phyloP scores from a whole-genome alignment of 73 alveolate genomes.

The Tetrahymena borealis region DNA sequence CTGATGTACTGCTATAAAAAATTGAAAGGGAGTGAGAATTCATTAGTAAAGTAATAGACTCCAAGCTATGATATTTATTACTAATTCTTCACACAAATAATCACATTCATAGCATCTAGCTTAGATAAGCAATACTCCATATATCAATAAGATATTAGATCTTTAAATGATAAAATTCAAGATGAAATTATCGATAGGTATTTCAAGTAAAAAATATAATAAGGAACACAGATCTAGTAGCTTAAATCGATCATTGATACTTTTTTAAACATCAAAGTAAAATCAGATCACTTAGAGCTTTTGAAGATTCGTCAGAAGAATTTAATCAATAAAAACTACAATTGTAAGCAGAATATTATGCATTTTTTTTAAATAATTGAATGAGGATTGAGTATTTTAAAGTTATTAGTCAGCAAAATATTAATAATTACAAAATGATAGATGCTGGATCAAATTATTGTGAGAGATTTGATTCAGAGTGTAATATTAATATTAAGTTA shows the following conservation, averaged over 20 bases:
- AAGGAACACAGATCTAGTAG: not conserved
- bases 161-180: not conserved
- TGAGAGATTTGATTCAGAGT: no score
- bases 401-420: no score
- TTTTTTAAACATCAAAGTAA: not conserved
- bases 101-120: not conserved
- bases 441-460: no score
- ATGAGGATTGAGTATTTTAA: no score
- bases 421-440: no score
- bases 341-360: not conserved
- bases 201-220: not conserved
- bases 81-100: not conserved
- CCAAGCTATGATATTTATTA: not conserved
- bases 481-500: no score
- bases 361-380: no score
- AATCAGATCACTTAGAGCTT: not conserved
- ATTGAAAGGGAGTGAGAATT: not conserved
- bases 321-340: not conserved
- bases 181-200: not conserved
- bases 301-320: not conserved
- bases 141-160: not conserved
- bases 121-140: not conserved
- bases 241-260: not conserved
- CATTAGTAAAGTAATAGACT: not conserved
- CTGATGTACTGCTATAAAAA: not conserved